A percentile compares a stretch with the other conserved stretches of the same genome.
Evolutionary conservation across 2,329 filamentous ascomycete species (phyloP).

Genomic region (Metarhizium sp.): DNA sequence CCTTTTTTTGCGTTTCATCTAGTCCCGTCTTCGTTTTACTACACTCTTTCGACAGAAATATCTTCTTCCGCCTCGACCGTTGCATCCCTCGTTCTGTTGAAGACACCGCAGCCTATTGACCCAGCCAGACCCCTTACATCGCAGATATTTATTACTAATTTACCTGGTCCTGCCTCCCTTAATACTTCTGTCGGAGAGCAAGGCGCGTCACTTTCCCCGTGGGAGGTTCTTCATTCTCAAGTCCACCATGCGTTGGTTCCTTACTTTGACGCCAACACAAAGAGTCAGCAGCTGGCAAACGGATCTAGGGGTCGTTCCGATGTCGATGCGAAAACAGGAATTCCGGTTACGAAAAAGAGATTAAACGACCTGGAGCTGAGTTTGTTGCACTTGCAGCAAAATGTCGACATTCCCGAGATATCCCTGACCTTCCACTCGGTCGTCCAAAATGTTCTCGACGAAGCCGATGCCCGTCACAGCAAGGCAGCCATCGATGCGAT

Average conservation of each 20-base stretch:
- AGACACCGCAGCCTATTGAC: constrained; percentile 82
- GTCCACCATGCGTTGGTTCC: constrained; percentile 87
- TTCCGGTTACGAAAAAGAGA: constrained; percentile 95
- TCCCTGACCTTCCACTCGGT: constrained; percentile 80
- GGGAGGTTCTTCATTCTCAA: constrained; percentile 85
- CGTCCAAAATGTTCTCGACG: constrained; percentile 76
- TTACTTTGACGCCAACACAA: constrained; percentile 95
- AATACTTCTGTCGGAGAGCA: constrained; percentile 60
- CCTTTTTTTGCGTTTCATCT: constrained; percentile 10
- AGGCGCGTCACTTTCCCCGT: constrained; percentile 68
- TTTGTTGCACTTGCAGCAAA: constrained; percentile 86
- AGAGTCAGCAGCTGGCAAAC: constrained; percentile 60
- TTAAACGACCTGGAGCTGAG: constrained; percentile 90
- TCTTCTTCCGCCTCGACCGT: constrained; percentile 70
- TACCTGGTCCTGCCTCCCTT: constrained; percentile 70
- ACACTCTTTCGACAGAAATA: constrained; percentile 74
- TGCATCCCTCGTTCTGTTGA: constrained; percentile 80
- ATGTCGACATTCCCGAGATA: constrained; percentile 93
- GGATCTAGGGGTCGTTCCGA: constrained; percentile 67
- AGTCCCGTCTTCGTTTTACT: constrained; percentile 54
- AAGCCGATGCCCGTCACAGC: constrained; percentile 56
- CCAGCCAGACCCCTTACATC: constrained; percentile 70
- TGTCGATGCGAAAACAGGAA: constrained; percentile 84
- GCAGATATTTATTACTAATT: constrained; percentile 87
- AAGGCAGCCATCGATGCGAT: constrained; percentile 74